Evolutionary conservation across 2,329 filamentous ascomycete genomes (phyloP).

Genomic region (Penicillium thymicola): DNA sequence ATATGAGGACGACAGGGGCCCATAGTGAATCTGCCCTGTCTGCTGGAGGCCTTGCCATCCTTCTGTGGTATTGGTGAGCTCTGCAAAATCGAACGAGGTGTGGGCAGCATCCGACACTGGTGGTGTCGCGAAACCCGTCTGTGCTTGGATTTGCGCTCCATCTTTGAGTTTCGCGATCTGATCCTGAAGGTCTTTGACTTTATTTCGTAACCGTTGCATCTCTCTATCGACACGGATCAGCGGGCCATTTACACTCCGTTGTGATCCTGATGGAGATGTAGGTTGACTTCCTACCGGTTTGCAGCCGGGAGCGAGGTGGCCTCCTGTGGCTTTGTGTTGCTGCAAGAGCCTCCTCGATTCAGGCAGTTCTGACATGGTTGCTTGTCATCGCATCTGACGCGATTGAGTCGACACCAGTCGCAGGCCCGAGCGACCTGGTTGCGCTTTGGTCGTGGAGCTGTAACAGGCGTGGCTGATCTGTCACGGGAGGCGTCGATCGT

Average conservation of each 20-base stretch:
- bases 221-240: not conserved
- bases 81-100: not conserved
- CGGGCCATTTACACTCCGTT: too few relatives aligned
- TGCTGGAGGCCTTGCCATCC: not conserved
- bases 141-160: not conserved
- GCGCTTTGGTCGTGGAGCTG: not conserved
- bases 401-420: not conserved
- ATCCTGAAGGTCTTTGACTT: not conserved
- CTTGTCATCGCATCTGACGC: not conserved
- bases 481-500: constrained; percentile 1
- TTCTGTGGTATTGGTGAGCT: not conserved
- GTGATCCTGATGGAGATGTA: not conserved
- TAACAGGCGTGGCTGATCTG: not conserved
- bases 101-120: not conserved
- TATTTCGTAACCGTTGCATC: not conserved
- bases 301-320: constrained; percentile 5
- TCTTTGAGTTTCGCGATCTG: not conserved
- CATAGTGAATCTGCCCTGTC: not conserved
- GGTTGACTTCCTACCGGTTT: not conserved
- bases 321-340: constrained; percentile 6
- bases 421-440: not conserved
- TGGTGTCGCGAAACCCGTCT: not conserved
- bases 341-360: constrained; percentile 5
- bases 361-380: not conserved
- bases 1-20: not conserved